phyloP scores from a whole-genome alignment of 345 rosid species.

The Streptanthus diversifolius region DNA sequence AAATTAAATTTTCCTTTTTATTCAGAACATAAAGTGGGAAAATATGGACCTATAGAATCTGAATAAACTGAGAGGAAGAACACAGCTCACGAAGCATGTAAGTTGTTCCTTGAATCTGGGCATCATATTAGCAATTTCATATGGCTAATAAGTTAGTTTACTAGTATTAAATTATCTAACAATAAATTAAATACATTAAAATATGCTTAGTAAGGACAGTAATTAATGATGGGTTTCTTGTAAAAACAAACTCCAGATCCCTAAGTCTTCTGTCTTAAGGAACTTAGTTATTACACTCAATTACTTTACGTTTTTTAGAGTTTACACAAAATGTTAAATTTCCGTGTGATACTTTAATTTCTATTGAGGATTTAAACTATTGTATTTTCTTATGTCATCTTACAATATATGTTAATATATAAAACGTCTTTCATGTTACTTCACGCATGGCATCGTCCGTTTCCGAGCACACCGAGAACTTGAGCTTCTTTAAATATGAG shows the following conservation, averaged over 20 bases:
- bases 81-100: conserved; percentile 34
- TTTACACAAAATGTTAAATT: background rate
- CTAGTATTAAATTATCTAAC: background rate
- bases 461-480: background rate
- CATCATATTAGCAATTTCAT: conserved; percentile 21
- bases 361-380: background rate
- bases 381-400: background rate
- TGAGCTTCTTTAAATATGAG: background rate
- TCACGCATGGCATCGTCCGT: background rate
- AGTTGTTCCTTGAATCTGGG: conserved; percentile 33
- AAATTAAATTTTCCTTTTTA: background rate
- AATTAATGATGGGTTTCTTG: conserved; percentile 28
- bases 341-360: background rate
- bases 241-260: conserved; percentile 29
- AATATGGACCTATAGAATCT: conserved; percentile 5
- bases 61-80: conserved; percentile 24
- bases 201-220: conserved; percentile 27
- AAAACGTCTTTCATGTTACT: background rate
- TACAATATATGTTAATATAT: background rate
- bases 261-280: conserved; percentile 35
- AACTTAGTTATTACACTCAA: conserved; percentile 29
- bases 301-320: conserved; percentile 21
- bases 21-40: background rate
- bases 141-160: conserved; percentile 13
- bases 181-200: background rate